Conservation (phyloP, 352 stramenopile species). For the Phytophthora pseudosyringae region DNA sequence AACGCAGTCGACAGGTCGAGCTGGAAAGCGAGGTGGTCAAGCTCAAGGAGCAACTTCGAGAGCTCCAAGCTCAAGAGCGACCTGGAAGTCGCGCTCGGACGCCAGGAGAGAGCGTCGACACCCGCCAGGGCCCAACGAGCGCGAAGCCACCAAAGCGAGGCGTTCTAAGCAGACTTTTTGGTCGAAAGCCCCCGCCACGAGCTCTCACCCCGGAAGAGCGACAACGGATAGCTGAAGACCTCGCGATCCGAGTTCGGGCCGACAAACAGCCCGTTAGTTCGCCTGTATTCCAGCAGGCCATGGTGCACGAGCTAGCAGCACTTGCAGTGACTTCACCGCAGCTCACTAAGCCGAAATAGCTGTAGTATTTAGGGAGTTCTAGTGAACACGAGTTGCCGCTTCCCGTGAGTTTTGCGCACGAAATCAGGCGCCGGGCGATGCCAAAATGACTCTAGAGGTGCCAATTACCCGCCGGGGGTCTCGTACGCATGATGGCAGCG, state of each 20-base stretch:
- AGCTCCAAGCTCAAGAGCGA: slow-evolving; percentile 38
- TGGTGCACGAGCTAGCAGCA: slow-evolving; percentile 52
- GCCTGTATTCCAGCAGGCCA: slow-evolving; percentile 53
- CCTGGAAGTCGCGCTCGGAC: slow-evolving; percentile 14
- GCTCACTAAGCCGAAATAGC: slow-evolving; percentile 36
- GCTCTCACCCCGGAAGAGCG: slow-evolving; percentile 41
- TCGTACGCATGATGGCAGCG: slow-evolving; percentile 7
- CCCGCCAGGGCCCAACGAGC: neutral
- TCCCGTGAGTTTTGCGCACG: neutral
- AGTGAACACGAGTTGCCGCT: neutral
- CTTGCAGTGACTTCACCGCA: slow-evolving; percentile 13
- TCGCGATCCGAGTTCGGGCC: slow-evolving; percentile 39
- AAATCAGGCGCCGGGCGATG: slow-evolving; percentile 11
- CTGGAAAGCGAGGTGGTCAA: slow-evolving; percentile 73
- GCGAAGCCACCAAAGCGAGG: slow-evolving; percentile 29
- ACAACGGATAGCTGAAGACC: slow-evolving; percentile 43
- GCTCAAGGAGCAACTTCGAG: slow-evolving; percentile 63
- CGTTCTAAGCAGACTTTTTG: slow-evolving; percentile 32
- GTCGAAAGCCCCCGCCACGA: slow-evolving; percentile 13
- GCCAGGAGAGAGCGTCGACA: slow-evolving; percentile 12
- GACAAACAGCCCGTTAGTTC: slow-evolving; percentile 61
- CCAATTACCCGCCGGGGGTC: slow-evolving; percentile 8
- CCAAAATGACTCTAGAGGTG: slow-evolving; percentile 29
- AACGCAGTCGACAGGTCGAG: slow-evolving; percentile 59
- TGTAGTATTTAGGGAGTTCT: slow-evolving; percentile 14